These are phyloP conservation scores for Plectosphaerella sp. DNA, from an alignment of 2,329 filamentous ascomycete species.

Conservation along the genomic window DNA sequence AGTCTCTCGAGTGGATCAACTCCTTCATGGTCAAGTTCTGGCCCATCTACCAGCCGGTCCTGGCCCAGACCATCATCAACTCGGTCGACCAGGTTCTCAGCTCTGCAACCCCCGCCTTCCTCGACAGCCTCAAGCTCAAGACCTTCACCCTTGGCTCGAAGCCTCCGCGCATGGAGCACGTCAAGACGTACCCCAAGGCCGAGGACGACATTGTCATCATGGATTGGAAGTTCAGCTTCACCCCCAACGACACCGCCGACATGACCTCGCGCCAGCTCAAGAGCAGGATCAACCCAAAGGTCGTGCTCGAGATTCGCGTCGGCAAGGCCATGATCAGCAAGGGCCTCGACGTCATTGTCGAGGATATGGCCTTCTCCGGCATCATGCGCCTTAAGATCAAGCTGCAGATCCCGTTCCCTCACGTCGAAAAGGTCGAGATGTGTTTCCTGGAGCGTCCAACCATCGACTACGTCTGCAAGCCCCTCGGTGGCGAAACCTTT, in stretches of 20 bases:
- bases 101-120: slow-evolving; percentile 82
- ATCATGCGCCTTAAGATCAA: slow-evolving; percentile 98
- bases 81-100: slow-evolving; percentile 96
- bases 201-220: slow-evolving; percentile 95
- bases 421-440: slow-evolving; percentile 91
- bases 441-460: slow-evolving; percentile 85
- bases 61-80: slow-evolving; percentile 87
- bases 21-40: slow-evolving; percentile 98
- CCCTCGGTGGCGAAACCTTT: slow-evolving; percentile 88
- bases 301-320: slow-evolving; percentile 89
- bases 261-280: slow-evolving; percentile 86
- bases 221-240: slow-evolving; percentile 99
- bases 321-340: slow-evolving; percentile 98
- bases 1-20: slow-evolving; percentile 98
- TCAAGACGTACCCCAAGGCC: slow-evolving; percentile 95
- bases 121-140: slow-evolving; percentile 91
- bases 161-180: slow-evolving; percentile 91
- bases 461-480: slow-evolving; percentile 98
- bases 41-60: slow-evolving; percentile 95
- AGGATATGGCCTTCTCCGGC: slow-evolving; percentile 94
- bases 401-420: slow-evolving; percentile 91
- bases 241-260: slow-evolving; percentile 87
- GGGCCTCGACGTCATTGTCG: slow-evolving; percentile 93
- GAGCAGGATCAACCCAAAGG: slow-evolving; percentile 95
- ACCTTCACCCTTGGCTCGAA: slow-evolving; percentile 93